These are phyloP conservation scores for Fusarium heterosporum DNA, from an alignment of 2,329 filamentous ascomycete genomes.

Conservation along the genomic window DNA sequence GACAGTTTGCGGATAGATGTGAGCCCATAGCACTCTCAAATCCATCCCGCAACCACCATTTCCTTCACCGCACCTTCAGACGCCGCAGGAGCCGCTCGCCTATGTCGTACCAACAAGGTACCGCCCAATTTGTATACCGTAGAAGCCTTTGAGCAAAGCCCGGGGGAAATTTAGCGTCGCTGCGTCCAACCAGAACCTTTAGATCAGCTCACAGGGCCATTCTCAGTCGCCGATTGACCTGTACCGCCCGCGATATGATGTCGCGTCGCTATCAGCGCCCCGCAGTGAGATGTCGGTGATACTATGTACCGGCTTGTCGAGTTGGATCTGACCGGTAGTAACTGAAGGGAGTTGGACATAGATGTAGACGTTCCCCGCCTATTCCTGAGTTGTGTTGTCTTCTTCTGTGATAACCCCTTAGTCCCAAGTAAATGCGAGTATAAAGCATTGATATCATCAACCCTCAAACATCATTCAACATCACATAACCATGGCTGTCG, in stretches of 20 bases:
- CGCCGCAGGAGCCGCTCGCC: not conserved
- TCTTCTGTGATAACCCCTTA: slow-evolving; percentile 25
- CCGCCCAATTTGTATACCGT: slow-evolving; percentile 19
- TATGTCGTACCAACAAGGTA: slow-evolving; percentile 21
- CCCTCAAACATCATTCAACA: slow-evolving; percentile 14
- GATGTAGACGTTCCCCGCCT: slow-evolving; percentile 45
- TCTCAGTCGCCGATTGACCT: slow-evolving; percentile 34
- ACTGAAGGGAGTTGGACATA: slow-evolving; percentile 40
- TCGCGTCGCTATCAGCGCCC: not conserved
- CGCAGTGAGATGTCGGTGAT: slow-evolving; percentile 39
- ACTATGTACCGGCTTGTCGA: slow-evolving; percentile 47
- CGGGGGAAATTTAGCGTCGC: slow-evolving; percentile 43
- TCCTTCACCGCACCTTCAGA: not conserved
- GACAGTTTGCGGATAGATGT: not conserved
- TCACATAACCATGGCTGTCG: slow-evolving; percentile 52
- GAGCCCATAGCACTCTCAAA: not conserved
- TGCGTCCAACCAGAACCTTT: slow-evolving; percentile 46
- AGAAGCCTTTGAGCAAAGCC: slow-evolving; percentile 22
- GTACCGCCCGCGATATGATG: slow-evolving; percentile 25
- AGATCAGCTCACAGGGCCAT: slow-evolving; percentile 44
- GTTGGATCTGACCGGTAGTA: slow-evolving; percentile 44
- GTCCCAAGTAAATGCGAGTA: slow-evolving; percentile 9
- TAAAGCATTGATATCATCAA: slow-evolving; percentile 31
- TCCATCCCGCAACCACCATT: not conserved
- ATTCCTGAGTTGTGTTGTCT: slow-evolving; percentile 44